A percentile compares a stretch with the other conserved stretches of the same genome.
Conservation (phyloP, 371 early-diverging fungal species). For the Blakeslea trispora region DNA sequence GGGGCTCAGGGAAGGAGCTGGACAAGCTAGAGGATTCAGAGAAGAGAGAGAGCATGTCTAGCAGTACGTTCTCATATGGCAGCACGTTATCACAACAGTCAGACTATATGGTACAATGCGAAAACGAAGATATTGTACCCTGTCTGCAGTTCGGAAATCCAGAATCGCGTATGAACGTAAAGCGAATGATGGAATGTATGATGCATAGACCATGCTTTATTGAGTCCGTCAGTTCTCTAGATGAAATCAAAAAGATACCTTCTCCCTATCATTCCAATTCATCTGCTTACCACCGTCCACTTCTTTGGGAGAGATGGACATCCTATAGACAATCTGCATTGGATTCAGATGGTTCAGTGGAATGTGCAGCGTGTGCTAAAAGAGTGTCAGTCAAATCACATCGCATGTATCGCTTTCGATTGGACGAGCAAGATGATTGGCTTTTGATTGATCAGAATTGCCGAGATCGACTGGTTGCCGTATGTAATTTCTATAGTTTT, state of each 20-base stretch:
- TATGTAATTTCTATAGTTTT: constrained; percentile 89
- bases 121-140: constrained; percentile 23
- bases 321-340: not conserved
- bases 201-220: constrained; percentile 18
- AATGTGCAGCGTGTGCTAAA: constrained; percentile 10
- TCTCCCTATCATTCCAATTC: constrained; percentile 3
- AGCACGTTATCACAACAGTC: not conserved
- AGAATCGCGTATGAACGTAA: constrained; percentile 12
- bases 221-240: constrained; percentile 7
- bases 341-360: not conserved
- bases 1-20: not conserved
- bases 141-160: constrained; percentile 16
- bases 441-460: constrained; percentile 18
- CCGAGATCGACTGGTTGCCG: constrained; percentile 82
- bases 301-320: constrained; percentile 15
- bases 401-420: constrained; percentile 17
- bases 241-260: not conserved
- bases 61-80: not conserved
- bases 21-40: too few species aligned
- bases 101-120: constrained; percentile 13
- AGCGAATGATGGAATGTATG: constrained; percentile 13
- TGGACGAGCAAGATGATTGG: constrained; percentile 26
- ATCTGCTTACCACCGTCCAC: constrained; percentile 5
- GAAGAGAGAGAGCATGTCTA: not conserved
- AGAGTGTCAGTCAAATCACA: not conserved